Conservation (phyloP, 768 basidiomycete genomes). For the Coprinopsis sp. region DNA sequence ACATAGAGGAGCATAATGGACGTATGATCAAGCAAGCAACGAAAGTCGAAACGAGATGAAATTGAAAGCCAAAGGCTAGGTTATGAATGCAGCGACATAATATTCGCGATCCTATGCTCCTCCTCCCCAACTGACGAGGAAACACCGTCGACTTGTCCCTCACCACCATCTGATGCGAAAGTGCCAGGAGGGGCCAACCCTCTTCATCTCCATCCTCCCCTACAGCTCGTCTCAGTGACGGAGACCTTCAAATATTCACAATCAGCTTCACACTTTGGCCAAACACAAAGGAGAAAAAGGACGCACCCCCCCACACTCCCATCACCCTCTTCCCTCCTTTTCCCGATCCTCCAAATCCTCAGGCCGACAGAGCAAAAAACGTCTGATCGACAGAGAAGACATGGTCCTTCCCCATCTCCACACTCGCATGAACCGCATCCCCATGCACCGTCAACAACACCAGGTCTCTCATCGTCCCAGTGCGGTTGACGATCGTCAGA, state of each 20-base stretch:
- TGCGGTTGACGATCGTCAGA: neutral
- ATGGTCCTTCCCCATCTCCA: neutral
- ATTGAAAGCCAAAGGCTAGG: too few species aligned
- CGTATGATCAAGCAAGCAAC: too few species aligned
- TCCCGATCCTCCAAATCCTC: neutral
- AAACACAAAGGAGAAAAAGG: too few species aligned
- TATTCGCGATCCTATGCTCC: neutral
- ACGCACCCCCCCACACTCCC: neutral
- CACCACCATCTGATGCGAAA: slow-evolving; percentile 11
- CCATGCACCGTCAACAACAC: slow-evolving; percentile 1
- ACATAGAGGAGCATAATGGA: too few species aligned
- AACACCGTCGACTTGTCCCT: slow-evolving; percentile 5
- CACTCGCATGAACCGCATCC: neutral
- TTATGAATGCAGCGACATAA: too few species aligned
- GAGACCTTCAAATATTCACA: too few species aligned
- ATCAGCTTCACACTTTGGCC: too few species aligned
- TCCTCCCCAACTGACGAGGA: neutral
- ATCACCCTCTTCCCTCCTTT: neutral
- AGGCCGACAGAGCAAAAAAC: slow-evolving; percentile 4
- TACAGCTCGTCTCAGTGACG: too few species aligned
- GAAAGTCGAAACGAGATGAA: too few species aligned
- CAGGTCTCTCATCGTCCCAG: neutral
- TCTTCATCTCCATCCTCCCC: neutral
- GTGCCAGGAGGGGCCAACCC: neutral
- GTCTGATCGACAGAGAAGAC: slow-evolving; percentile 7